These are phyloP conservation scores for Dactylellina cionopaga DNA, from an alignment of 2,329 filamentous ascomycete genomes.

Conservation along the genomic window DNA sequence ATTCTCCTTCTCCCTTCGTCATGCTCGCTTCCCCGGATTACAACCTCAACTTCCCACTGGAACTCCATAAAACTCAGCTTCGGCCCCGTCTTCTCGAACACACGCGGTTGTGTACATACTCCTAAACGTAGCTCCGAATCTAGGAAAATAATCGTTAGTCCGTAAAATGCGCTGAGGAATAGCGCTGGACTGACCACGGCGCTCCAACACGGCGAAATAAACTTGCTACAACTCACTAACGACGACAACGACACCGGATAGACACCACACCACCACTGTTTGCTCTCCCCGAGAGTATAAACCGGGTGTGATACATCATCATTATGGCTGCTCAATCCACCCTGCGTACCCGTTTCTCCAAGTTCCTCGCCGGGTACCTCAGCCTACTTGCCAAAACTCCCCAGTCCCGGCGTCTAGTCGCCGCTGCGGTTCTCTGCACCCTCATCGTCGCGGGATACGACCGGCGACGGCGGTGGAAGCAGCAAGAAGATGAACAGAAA, in stretches of 20 bases:
- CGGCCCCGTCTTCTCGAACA: conserved; percentile 11
- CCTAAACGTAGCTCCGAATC: too few species aligned
- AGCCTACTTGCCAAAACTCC: conserved; percentile 69
- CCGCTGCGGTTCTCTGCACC: conserved; percentile 77
- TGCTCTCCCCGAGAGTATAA: conserved; percentile 32
- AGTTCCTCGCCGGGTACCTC: conserved; percentile 71
- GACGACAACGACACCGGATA: conserved; percentile 15
- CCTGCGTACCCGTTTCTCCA: conserved; percentile 73
- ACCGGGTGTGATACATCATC: conserved; percentile 16
- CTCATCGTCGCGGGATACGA: conserved; percentile 84
- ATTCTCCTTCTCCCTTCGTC: conserved; percentile 45
- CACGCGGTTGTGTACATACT: too few species aligned
- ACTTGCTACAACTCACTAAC: neutral
- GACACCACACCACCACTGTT: neutral
- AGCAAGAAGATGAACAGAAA: conserved; percentile 78
- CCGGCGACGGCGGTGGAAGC: conserved; percentile 77
- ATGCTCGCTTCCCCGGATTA: conserved; percentile 51
- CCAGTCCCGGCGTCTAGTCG: conserved; percentile 77
- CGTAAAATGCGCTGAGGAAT: conserved; percentile 9
- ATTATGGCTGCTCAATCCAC: conserved; percentile 89
- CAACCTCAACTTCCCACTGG: conserved; percentile 20
- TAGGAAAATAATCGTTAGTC: too few species aligned
- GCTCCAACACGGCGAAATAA: neutral
- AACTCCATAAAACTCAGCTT: conserved; percentile 45
- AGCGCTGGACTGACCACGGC: conserved; percentile 1